A percentile compares a stretch with the other conserved stretches of the same genome.
These are phyloP conservation scores for Lagenidium sp. DNA, from an alignment of 352 stramenopile genomes.

Conservation along the genomic window DNA sequence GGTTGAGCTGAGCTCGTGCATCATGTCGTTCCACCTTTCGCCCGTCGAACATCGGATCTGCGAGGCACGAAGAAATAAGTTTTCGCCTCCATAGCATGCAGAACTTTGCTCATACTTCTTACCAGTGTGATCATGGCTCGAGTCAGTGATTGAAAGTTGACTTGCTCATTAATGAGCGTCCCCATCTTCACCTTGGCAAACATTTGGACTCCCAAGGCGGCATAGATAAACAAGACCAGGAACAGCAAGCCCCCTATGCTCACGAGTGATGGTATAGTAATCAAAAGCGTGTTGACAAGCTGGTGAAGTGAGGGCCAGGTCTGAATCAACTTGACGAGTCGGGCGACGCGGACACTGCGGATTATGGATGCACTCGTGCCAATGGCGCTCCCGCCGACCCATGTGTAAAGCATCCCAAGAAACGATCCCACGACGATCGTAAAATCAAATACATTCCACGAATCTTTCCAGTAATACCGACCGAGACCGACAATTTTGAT, in stretches of 20 bases:
- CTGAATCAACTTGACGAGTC: constrained; percentile 66
- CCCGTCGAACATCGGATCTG: constrained; percentile 81
- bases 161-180: constrained; percentile 45
- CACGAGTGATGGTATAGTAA: constrained; percentile 72
- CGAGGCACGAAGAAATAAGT: no score
- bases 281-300: constrained; percentile 85
- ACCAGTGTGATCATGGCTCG: constrained; percentile 58
- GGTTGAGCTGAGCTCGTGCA: constrained; percentile 54
- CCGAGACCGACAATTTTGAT: constrained; percentile 81
- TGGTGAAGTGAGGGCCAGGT: constrained; percentile 67
- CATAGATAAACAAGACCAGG: constrained; percentile 90
- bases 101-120: no score
- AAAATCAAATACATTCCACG: constrained; percentile 86
- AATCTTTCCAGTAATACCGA: constrained; percentile 67
- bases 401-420: constrained; percentile 40
- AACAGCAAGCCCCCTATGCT: constrained; percentile 86
- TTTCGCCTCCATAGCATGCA: no score
- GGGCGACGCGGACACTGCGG: constrained; percentile 76
- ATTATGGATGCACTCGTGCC: constrained; percentile 53
- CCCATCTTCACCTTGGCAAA: constrained; percentile 82
- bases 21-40: constrained; percentile 83
- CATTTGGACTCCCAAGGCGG: constrained; percentile 84
- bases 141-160: constrained; percentile 86
- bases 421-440: constrained; percentile 36
- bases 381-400: constrained; percentile 26